phyloP scores from a whole-genome alignment of 192 early-diverging fungal species.

The Chytriomyces confervae region DNA sequence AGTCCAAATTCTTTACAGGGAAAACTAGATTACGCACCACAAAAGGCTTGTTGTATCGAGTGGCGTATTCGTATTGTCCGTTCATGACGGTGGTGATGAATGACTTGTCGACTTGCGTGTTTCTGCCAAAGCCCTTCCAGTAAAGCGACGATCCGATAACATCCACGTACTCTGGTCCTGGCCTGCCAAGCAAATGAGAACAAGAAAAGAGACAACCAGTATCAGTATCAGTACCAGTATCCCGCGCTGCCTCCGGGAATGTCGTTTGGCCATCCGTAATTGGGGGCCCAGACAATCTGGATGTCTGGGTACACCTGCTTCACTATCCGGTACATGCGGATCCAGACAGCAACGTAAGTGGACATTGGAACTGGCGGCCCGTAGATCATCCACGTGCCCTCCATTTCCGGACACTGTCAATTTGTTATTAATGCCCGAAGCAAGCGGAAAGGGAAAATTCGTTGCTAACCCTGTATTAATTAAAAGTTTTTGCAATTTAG shows the following conservation, averaged over 20 bases:
- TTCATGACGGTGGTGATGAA: slow-evolving; percentile 9
- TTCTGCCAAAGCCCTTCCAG: slow-evolving; percentile 30
- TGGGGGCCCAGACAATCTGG: slow-evolving; percentile 16
- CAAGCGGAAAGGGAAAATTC: too few relatives aligned
- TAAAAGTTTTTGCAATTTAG: background rate
- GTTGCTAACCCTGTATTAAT: too few relatives aligned
- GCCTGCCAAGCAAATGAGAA: too few relatives aligned
- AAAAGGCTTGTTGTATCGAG: slow-evolving; percentile 26
- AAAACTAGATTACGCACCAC: background rate
- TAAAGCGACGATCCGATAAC: slow-evolving; percentile 14
- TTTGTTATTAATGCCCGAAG: too few relatives aligned
- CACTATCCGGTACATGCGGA: slow-evolving; percentile 22
- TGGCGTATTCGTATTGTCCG: slow-evolving; percentile 7
- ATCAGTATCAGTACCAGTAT: background rate
- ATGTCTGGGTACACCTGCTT: background rate
- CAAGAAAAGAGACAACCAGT: background rate
- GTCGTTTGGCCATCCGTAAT: slow-evolving; percentile 6
- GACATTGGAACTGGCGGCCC: background rate
- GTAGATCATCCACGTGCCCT: slow-evolving; percentile 20
- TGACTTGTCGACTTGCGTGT: background rate
- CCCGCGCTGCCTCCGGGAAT: background rate
- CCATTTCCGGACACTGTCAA: slow-evolving; percentile 1
- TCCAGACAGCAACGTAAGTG: slow-evolving; percentile 11
- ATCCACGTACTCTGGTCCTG: slow-evolving; percentile 30
- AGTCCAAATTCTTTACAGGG: too few relatives aligned